A percentile compares a stretch with the other conserved stretches of the same genome.
Evolutionary conservation across 495 filamentous ascomycete genomes (phyloP).

Genomic region (Chaetomium fimeti): DNA sequence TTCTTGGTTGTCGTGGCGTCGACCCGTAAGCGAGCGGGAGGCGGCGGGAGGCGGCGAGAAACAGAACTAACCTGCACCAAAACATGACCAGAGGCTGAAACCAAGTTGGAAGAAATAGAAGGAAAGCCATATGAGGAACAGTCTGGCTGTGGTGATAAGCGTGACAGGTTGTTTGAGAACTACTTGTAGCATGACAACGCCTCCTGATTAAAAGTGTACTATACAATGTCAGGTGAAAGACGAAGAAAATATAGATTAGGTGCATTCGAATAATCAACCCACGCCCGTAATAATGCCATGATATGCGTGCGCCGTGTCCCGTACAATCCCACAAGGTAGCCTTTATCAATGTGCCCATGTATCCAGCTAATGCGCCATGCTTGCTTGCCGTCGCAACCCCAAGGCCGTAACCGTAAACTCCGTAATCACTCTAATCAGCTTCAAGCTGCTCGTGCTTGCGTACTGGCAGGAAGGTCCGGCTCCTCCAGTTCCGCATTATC

Average conservation of each 20-base stretch:
- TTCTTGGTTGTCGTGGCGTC: not conserved
- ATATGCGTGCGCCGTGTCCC: slow-evolving; percentile 1
- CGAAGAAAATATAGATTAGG: not conserved
- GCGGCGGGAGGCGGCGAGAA: not conserved
- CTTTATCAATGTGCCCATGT: slow-evolving; percentile 3
- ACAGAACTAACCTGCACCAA: not conserved
- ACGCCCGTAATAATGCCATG: not conserved
- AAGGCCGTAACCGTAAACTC: slow-evolving; percentile 8
- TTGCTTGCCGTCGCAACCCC: not conserved
- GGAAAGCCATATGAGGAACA: no score
- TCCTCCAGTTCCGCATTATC: slow-evolving; percentile 26
- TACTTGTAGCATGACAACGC: no score
- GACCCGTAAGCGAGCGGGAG: slow-evolving; percentile 2
- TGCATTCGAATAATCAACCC: not conserved
- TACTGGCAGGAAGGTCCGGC: not conserved
- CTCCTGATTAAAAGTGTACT: no score
- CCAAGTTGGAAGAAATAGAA: not conserved
- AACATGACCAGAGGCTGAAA: not conserved
- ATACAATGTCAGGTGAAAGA: no score
- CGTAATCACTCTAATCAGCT: not conserved
- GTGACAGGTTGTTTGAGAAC: no score
- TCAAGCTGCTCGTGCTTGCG: not conserved
- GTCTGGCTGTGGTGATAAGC: no score
- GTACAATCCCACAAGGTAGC: not conserved
- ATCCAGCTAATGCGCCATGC: slow-evolving; percentile 17